Percentiles rank a stretch among this genome's conserved stretches.
These are phyloP conservation scores for Aspergillus hancockii DNA, from an alignment of 495 filamentous ascomycete genomes.

Conservation along the genomic window DNA sequence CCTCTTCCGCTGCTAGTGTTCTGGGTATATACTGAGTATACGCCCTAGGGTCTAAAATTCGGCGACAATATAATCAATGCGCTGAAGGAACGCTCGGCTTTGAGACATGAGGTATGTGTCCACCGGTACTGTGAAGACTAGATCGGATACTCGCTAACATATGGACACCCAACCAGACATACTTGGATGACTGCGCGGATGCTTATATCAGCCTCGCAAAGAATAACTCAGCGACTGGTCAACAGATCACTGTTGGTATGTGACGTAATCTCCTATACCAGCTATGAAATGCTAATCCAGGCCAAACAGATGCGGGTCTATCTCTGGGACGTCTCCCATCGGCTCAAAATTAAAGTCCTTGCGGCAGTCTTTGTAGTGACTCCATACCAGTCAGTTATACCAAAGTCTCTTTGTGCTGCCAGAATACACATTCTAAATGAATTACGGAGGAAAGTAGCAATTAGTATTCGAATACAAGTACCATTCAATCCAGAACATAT, in stretches of 20 bases:
- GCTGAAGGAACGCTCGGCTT: constrained; percentile 35
- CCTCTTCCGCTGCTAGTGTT: background rate
- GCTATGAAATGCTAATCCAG: background rate
- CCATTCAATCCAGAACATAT: no score
- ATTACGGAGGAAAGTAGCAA: no score
- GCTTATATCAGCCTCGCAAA: constrained; percentile 53
- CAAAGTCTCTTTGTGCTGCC: no score
- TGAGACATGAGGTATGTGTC: constrained; percentile 46
- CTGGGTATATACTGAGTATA: constrained; percentile 7
- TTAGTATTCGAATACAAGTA: no score
- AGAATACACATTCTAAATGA: no score
- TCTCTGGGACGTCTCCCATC: background rate
- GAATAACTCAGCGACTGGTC: constrained; percentile 60
- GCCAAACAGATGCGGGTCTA: background rate
- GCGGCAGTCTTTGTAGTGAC: background rate
- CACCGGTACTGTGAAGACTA: background rate
- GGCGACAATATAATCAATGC: constrained; percentile 40
- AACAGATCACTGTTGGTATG: constrained; percentile 55
- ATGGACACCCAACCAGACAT: constrained; percentile 45
- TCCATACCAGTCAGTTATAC: no score
- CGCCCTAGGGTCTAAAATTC: constrained; percentile 47
- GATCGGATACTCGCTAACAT: constrained; percentile 13
- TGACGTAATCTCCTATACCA: background rate
- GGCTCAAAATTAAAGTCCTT: background rate
- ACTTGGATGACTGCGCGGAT: constrained; percentile 52